Percentiles rank a stretch among this genome's conserved stretches.
Evolutionary conservation across 805 yeast species (phyloP).

Genomic region (Candida insectorum): DNA sequence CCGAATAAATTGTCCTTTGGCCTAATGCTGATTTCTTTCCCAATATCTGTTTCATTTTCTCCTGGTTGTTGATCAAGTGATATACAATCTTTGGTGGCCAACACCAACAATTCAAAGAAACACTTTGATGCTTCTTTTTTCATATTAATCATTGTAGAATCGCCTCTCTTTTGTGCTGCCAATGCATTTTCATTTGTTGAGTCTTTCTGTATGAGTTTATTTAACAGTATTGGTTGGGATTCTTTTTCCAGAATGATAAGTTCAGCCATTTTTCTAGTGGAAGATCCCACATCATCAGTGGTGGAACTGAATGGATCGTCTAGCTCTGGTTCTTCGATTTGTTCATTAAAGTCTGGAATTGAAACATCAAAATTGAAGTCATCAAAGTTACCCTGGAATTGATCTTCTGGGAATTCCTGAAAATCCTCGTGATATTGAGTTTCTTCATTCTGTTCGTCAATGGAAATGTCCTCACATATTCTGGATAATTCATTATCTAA

Average conservation of each 20-base stretch:
- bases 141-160: conserved; percentile 28
- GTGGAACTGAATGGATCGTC: conserved; percentile 3
- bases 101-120: conserved; percentile 78
- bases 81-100: conserved; percentile 75
- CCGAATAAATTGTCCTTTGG: conserved; percentile 39
- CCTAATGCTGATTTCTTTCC: conserved; percentile 55
- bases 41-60: conserved; percentile 32
- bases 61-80: conserved; percentile 50
- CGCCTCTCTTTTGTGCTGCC: conserved; percentile 43
- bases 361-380: conserved; percentile 20
- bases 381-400: conserved; percentile 14
- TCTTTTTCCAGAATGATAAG: conserved; percentile 35
- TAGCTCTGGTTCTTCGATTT: conserved; percentile 6
- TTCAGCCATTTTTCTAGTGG: conserved; percentile 54
- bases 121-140: conserved; percentile 64
- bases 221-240: conserved; percentile 3
- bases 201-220: conserved; percentile 10
- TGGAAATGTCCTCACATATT: conserved; percentile 8
- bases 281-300: conserved; percentile 12
- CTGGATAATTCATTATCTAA: conserved; percentile 9
- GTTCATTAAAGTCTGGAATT: conserved; percentile 17
- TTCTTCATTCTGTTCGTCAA: conserved; percentile 14
- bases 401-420: conserved; percentile 7
- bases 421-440: conserved; percentile 3
- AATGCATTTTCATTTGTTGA: conserved; percentile 42